Percentiles rank a stretch among this genome's conserved stretches.
These are phyloP conservation scores for Forsythia suspensa DNA, from an alignment of 257 asterid genomes.

Conservation along the genomic window DNA sequence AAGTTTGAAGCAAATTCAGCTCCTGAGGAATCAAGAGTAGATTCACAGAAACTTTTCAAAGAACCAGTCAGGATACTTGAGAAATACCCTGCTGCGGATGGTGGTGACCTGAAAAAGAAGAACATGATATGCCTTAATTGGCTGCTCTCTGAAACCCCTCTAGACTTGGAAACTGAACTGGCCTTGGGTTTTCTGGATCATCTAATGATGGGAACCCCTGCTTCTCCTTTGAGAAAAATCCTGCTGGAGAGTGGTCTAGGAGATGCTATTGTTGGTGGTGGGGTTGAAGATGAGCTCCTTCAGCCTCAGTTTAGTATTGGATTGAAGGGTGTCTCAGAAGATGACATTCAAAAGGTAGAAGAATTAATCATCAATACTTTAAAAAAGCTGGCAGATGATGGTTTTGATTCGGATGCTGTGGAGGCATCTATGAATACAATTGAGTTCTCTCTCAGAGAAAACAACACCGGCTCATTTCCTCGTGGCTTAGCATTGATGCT, in stretches of 20 bases:
- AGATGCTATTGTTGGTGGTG: conserved; percentile 97
- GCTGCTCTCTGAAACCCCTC: conserved; percentile 86
- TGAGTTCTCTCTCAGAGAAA: conserved; percentile 96
- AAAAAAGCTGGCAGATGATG: conserved; percentile 73
- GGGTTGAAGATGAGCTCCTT: conserved; percentile 94
- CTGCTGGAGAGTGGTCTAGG: conserved; percentile 95
- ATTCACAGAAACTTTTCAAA: conserved; percentile 71
- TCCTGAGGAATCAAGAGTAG: conserved; percentile 73
- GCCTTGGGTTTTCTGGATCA: conserved; percentile 90
- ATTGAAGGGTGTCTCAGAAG: conserved; percentile 90
- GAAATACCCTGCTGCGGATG: conserved; percentile 92
- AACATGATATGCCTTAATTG: conserved; percentile 97
- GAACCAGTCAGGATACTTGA: conserved; percentile 82
- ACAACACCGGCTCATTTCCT: conserved; percentile 97
- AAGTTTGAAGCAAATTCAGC: conserved; percentile 89
- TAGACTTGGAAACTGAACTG: conserved; percentile 93
- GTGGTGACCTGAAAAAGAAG: conserved; percentile 84
- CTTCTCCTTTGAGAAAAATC: conserved; percentile 93
- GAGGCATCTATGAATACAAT: conserved; percentile 99
- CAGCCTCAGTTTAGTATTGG: conserved; percentile 99
- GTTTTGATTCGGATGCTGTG: conserved; percentile 88
- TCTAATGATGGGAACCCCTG: conserved; percentile 94
- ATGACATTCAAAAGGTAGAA: conserved; percentile 72
- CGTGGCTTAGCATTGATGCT: conserved; percentile 98
- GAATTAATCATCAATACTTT: conserved; percentile 65